These are phyloP conservation scores for Stagonosporopsis chrysanthemi DNA, from an alignment of 2,329 filamentous ascomycete genomes.

Conservation along the genomic window DNA sequence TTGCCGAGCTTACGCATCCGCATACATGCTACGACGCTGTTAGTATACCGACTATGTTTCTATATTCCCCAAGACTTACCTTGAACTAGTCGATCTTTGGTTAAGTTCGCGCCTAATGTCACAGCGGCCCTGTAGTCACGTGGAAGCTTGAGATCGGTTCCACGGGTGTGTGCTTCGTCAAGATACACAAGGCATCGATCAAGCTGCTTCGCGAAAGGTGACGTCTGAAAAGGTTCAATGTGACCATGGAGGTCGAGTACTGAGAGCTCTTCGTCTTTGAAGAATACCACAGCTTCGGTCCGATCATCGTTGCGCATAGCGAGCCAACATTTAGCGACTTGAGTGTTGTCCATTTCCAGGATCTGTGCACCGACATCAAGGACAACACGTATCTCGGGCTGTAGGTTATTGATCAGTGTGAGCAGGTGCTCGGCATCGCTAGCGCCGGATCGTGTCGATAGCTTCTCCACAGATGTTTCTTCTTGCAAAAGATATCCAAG, in stretches of 20 bases:
- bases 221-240: conserved; percentile 62
- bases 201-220: conserved; percentile 64
- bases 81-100: conserved; percentile 74
- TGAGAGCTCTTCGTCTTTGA: conserved; percentile 61
- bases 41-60: neutral
- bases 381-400: neutral
- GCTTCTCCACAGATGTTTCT: conserved; percentile 42
- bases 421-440: conserved; percentile 52
- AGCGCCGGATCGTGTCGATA: neutral
- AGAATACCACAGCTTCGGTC: conserved; percentile 60
- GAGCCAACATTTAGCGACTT: neutral
- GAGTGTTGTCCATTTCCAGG: neutral
- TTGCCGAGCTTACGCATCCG: conserved; percentile 62
- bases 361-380: neutral
- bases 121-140: conserved; percentile 67
- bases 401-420: conserved; percentile 45
- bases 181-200: conserved; percentile 71
- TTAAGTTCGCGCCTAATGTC: conserved; percentile 69
- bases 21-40: conserved; percentile 61
- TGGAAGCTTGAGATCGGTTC: conserved; percentile 72
- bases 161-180: conserved; percentile 74
- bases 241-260: conserved; percentile 60
- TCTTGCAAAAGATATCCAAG: conserved; percentile 64
- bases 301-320: neutral
- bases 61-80: neutral